Percentiles rank a stretch among this genome's conserved stretches.
Conservation (phyloP, 441 rosid genomes). For the Euphorbia schlechtendalii region DNA sequence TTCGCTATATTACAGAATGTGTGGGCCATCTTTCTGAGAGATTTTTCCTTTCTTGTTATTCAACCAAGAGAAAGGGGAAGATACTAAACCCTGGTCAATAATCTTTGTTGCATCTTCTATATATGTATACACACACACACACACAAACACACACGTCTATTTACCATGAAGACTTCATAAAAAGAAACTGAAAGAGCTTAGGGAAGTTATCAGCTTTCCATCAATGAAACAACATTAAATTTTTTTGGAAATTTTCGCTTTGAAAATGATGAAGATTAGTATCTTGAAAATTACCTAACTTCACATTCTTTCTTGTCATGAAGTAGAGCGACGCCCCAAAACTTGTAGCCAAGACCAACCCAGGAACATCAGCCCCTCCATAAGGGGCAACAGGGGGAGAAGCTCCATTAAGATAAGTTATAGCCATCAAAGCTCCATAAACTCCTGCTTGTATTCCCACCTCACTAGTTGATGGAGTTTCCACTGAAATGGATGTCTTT, state of each 20-base stretch:
- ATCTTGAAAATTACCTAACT: conserved; percentile 48
- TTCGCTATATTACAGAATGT: background rate
- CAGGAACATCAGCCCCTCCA: conserved; percentile 78
- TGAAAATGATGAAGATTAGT: background rate
- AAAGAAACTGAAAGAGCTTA: background rate
- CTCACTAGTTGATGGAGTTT: conserved; percentile 58
- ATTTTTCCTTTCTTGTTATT: background rate
- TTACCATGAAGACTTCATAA: background rate
- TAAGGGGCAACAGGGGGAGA: conserved; percentile 42
- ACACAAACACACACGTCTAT: background rate
- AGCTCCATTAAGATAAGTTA: conserved; percentile 73
- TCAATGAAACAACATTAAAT: background rate
- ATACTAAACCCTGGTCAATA: background rate
- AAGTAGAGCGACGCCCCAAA: conserved; percentile 91
- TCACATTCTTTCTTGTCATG: conserved; percentile 76
- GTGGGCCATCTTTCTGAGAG: background rate
- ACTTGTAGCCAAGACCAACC: conserved; percentile 69
- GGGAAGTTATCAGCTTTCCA: background rate
- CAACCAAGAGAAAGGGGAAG: background rate
- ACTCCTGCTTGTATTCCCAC: conserved; percentile 82
- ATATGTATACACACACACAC: background rate
- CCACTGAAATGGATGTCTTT: conserved; percentile 56
- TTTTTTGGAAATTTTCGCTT: background rate
- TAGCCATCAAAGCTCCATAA: conserved; percentile 80
- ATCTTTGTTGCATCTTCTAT: background rate